These are phyloP conservation scores for Leishmania martiniquensis DNA, from an alignment of 208 protist genomes.

Conservation along the genomic window DNA sequence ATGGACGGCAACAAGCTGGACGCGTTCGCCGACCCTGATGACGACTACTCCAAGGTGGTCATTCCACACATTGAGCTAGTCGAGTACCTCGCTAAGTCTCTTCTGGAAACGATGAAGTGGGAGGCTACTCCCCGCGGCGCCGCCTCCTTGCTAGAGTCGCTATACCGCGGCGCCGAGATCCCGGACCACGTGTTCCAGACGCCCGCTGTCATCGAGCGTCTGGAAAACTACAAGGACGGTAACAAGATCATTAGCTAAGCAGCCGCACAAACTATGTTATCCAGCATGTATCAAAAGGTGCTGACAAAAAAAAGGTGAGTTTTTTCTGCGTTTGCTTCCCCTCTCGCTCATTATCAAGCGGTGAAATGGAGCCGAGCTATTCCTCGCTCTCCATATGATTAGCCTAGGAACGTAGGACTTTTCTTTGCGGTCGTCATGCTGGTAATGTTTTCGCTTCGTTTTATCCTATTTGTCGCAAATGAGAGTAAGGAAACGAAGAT, in stretches of 20 bases:
- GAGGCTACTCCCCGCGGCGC: constrained; percentile 87
- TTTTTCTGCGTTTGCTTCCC: constrained; percentile 9
- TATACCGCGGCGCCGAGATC: constrained; percentile 89
- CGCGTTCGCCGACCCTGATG: constrained; percentile 89
- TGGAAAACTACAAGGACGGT: constrained; percentile 75
- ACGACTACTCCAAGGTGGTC: constrained; percentile 91
- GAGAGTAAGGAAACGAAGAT: background rate
- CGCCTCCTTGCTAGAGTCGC: constrained; percentile 87
- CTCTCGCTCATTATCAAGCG: constrained; percentile 12
- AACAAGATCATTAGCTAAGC: constrained; percentile 77
- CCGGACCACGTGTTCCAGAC: constrained; percentile 92
- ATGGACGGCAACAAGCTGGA: constrained; percentile 86
- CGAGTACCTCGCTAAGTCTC: constrained; percentile 85
- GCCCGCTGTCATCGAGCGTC: constrained; percentile 83
- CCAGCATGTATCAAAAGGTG: constrained; percentile 5
- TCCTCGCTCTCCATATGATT: constrained; percentile 10
- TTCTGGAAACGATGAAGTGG: constrained; percentile 91
- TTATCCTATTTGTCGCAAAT: constrained; percentile 18
- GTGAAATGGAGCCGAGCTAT: background rate
- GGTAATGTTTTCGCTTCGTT: background rate
- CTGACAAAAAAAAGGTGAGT: background rate
- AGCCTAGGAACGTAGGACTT: constrained; percentile 33
- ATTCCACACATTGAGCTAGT: constrained; percentile 90
- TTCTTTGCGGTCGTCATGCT: constrained; percentile 3
- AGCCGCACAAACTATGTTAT: background rate